phyloP scores from a whole-genome alignment of 2,329 filamentous ascomycete species.

The Nakataea oryzae region DNA sequence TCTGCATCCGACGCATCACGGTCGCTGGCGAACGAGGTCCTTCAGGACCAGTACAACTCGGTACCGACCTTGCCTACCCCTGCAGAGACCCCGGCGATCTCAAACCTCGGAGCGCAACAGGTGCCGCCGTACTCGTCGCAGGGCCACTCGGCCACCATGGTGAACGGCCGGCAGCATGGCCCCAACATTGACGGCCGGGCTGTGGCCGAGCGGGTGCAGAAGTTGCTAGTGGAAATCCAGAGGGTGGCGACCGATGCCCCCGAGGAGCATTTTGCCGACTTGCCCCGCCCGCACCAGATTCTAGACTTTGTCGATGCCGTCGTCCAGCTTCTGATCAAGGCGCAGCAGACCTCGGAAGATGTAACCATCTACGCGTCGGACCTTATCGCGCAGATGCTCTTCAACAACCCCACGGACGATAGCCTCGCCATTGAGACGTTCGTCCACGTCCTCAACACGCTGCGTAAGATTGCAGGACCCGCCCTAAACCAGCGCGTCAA shows the following conservation, averaged over 20 bases:
- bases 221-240: slow-evolving; percentile 47
- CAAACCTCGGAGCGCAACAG: slow-evolving; percentile 37
- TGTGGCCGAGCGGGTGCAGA: slow-evolving; percentile 44
- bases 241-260: slow-evolving; percentile 39
- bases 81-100: slow-evolving; percentile 46
- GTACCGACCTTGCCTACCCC: slow-evolving; percentile 49
- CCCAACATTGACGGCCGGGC: slow-evolving; percentile 38
- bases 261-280: slow-evolving; percentile 49
- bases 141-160: slow-evolving; percentile 30
- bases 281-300: slow-evolving; percentile 47
- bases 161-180: slow-evolving; percentile 39
- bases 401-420: slow-evolving; percentile 38
- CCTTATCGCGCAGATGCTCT: slow-evolving; percentile 46
- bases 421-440: slow-evolving; percentile 50
- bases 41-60: slow-evolving; percentile 50
- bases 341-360: slow-evolving; percentile 49
- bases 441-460: slow-evolving; percentile 49
- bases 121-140: slow-evolving; percentile 34
- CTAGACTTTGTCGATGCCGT: slow-evolving; percentile 54
- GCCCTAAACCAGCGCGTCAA: slow-evolving; percentile 44
- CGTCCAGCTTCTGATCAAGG: slow-evolving; percentile 52
- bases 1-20: slow-evolving; percentile 51
- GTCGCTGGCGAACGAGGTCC: slow-evolving; percentile 51
- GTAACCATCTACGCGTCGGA: slow-evolving; percentile 49
- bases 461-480: slow-evolving; percentile 48